These are phyloP conservation scores for Solanum lignicaule DNA, from an alignment of 257 asterid genomes.

Conservation along the genomic window DNA sequence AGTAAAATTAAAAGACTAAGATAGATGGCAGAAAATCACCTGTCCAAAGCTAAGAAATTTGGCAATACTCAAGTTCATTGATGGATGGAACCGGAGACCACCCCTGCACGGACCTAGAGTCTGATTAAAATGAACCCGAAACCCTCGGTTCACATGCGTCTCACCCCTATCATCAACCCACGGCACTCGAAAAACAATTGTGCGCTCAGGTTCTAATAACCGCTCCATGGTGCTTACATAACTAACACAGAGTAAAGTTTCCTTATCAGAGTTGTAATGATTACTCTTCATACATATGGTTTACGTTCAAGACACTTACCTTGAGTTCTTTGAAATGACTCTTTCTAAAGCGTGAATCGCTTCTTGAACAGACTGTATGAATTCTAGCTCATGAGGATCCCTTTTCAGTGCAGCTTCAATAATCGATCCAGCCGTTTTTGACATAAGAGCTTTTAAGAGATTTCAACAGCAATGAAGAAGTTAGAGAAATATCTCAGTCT, in stretches of 20 bases:
- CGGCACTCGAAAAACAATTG: conserved; percentile 83
- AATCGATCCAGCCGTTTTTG: conserved; percentile 97
- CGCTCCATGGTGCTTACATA: conserved; percentile 92
- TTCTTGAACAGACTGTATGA: conserved; percentile 91
- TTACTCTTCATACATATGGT: background rate
- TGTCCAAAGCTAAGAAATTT: conserved; percentile 95
- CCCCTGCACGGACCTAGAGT: conserved; percentile 99
- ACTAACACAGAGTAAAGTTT: conserved; percentile 34
- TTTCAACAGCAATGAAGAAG: conserved; percentile 20
- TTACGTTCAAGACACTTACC: conserved; percentile 29
- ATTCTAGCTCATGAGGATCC: conserved; percentile 94
- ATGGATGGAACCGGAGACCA: conserved; percentile 92
- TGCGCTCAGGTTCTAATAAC: conserved; percentile 89
- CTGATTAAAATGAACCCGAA: conserved; percentile 89
- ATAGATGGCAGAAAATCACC: conserved; percentile 26
- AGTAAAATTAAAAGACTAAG: background rate
- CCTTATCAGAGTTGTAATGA: conserved; percentile 5
- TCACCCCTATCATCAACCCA: conserved; percentile 98
- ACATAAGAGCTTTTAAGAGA: conserved; percentile 75
- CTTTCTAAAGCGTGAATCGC: conserved; percentile 93
- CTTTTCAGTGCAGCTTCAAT: conserved; percentile 94
- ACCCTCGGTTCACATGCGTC: conserved; percentile 90
- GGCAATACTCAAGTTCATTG: conserved; percentile 85
- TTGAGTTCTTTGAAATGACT: conserved; percentile 89
- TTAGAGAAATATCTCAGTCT: background rate